Percentiles rank a stretch among this genome's conserved stretches.
These are phyloP conservation scores for Podospora fimiseda DNA, from an alignment of 495 filamentous ascomycete genomes.

Conservation along the genomic window DNA sequence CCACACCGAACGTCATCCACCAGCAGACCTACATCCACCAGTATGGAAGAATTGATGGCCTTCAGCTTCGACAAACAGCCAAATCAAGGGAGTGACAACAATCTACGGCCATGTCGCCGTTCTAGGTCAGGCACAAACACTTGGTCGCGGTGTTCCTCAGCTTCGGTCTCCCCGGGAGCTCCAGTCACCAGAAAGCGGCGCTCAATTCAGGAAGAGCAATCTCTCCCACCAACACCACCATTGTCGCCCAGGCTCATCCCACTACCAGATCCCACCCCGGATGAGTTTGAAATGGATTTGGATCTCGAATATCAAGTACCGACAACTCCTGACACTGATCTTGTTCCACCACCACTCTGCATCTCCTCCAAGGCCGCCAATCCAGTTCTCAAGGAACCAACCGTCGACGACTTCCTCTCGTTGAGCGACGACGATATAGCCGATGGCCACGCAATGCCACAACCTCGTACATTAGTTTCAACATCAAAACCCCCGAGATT, in stretches of 20 bases:
- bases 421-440: conserved; percentile 44
- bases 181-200: conserved; percentile 11
- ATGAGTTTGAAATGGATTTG: conserved; percentile 2
- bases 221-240: conserved; percentile 12
- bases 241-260: conserved; percentile 18
- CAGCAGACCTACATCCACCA: neutral
- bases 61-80: conserved; percentile 17
- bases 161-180: conserved; percentile 19
- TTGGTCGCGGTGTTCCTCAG: conserved; percentile 6
- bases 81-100: neutral
- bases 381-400: conserved; percentile 33
- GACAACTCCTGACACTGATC: neutral
- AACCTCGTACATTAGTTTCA: conserved; percentile 3
- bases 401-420: conserved; percentile 38
- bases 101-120: conserved; percentile 2
- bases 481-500: conserved; percentile 12
- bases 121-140: conserved; percentile 14
- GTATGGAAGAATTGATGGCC: conserved; percentile 16
- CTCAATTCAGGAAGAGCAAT: neutral
- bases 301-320: too few relatives aligned
- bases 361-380: too few relatives aligned
- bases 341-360: too few relatives aligned
- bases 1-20: neutral
- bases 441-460: conserved; percentile 18
- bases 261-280: conserved; percentile 1